These are phyloP conservation scores for Fragaria nilgerrensis DNA, from an alignment of 306 rosid species.

Conservation along the genomic window DNA sequence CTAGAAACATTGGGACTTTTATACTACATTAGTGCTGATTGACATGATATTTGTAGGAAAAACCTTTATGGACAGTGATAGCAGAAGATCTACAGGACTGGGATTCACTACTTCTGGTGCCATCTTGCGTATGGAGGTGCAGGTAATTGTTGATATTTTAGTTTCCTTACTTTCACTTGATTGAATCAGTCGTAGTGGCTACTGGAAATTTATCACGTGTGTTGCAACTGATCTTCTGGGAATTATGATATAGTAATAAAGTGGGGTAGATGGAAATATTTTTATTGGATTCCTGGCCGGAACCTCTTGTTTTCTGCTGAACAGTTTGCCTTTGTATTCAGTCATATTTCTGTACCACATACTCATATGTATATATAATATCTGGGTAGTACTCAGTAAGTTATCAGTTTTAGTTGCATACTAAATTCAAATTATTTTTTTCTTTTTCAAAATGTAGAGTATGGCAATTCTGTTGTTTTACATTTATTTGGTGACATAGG, in stretches of 20 bases:
- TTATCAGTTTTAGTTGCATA: background rate
- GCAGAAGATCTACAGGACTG: conserved; percentile 88
- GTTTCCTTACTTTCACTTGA: background rate
- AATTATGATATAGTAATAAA: background rate
- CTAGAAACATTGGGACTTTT: background rate
- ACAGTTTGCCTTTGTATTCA: background rate
- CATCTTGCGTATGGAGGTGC: conserved; percentile 76
- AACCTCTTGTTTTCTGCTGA: background rate
- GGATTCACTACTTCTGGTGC: conserved; percentile 86
- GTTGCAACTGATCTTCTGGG: background rate
- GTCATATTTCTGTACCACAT: background rate
- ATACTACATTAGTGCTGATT: conserved; percentile 5
- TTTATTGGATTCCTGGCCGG: background rate
- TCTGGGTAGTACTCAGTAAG: background rate
- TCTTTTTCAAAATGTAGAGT: background rate
- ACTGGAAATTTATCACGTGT: background rate
- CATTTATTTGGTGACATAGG: background rate
- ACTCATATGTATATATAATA: background rate
- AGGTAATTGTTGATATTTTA: conserved; percentile 44
- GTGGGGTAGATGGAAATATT: background rate
- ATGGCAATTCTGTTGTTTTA: background rate
- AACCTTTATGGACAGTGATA: conserved; percentile 62
- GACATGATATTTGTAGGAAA: conserved; percentile 47
- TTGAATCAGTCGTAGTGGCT: background rate
- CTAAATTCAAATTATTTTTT: background rate